Percentiles rank a stretch among this genome's conserved stretches.
Conservation (phyloP, 164 flowering plant species). For the Amborella trichopoda region DNA sequence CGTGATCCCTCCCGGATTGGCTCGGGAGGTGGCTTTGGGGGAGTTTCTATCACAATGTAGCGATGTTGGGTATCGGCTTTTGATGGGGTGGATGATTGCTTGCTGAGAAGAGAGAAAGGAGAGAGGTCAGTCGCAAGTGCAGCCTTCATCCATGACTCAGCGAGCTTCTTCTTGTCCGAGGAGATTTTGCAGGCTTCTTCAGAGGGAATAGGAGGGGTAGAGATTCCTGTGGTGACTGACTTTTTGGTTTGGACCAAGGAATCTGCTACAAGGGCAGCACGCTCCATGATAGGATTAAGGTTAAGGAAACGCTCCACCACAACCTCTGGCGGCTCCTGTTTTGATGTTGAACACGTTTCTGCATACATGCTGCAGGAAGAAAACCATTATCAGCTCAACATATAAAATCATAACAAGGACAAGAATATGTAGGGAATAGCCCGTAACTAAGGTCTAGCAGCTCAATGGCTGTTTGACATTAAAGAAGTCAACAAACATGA, state of each 20-base stretch:
- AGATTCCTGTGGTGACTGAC: constrained; percentile 5
- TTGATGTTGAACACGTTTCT: constrained; percentile 31
- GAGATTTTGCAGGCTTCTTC: constrained; percentile 11
- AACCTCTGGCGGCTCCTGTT: constrained; percentile 20
- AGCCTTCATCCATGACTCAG: constrained; percentile 45
- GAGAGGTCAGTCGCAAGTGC: constrained; percentile 45
- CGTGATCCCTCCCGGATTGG: constrained; percentile 13
- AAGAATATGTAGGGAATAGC: no score
- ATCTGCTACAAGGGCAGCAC: constrained; percentile 17
- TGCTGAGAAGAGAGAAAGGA: constrained; percentile 22
- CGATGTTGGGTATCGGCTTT: constrained; percentile 11
- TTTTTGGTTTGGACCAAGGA: constrained; percentile 14
- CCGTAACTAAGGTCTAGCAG: no score
- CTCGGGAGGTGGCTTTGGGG: constrained; percentile 6
- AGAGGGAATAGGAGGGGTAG: constrained; percentile 6
- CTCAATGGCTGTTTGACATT: no score
- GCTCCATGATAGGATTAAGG: constrained; percentile 30
- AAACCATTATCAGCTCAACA: neutral
- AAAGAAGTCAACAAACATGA: no score
- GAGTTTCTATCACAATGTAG: constrained; percentile 25
- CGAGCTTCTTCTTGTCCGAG: constrained; percentile 16
- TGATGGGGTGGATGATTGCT: no score
- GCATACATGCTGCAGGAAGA: constrained; percentile 28
- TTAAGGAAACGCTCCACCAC: constrained; percentile 35
- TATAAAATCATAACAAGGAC: neutral